phyloP scores from a whole-genome alignment of 2,329 filamentous ascomycete species.

The Cryphonectria nitschkei region DNA sequence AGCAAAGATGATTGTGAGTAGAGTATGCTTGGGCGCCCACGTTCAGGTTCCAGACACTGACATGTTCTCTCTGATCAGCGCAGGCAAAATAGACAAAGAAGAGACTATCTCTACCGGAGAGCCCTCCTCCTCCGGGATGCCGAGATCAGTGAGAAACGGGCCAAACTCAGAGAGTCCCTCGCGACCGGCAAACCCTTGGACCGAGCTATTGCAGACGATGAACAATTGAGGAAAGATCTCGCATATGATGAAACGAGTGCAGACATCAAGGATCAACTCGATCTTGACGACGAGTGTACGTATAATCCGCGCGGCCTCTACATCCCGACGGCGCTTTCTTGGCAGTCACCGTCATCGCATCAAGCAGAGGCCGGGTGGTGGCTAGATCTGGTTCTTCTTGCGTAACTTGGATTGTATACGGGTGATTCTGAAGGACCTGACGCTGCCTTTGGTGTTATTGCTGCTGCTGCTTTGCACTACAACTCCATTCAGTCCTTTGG shows the following conservation, averaged over 20 bases:
- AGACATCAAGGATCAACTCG: constrained; percentile 71
- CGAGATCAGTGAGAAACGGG: constrained; percentile 88
- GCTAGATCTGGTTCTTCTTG: background rate
- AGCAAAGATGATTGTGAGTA: constrained; percentile 43
- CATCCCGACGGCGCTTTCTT: background rate
- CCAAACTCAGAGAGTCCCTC: constrained; percentile 82
- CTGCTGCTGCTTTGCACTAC: background rate
- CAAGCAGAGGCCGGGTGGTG: background rate
- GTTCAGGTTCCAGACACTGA: constrained; percentile 22
- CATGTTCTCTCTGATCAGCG: constrained; percentile 45
- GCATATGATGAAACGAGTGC: constrained; percentile 87
- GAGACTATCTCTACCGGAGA: constrained; percentile 89
- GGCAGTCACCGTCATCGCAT: background rate
- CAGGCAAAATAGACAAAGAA: constrained; percentile 76
- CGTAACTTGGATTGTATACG: background rate
- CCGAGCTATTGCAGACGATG: constrained; percentile 83
- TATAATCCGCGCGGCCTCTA: background rate
- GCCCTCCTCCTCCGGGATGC: constrained; percentile 87
- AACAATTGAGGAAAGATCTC: constrained; percentile 80
- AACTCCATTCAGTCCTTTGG: background rate
- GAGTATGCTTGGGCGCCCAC: background rate
- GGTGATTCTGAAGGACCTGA: background rate
- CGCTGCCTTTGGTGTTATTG: background rate
- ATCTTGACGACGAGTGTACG: constrained; percentile 82
- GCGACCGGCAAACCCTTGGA: constrained; percentile 88